Base-by-base conservation (phyloP, 129 eudicot genomes). In the Oenanthe sinensis region DNA sequence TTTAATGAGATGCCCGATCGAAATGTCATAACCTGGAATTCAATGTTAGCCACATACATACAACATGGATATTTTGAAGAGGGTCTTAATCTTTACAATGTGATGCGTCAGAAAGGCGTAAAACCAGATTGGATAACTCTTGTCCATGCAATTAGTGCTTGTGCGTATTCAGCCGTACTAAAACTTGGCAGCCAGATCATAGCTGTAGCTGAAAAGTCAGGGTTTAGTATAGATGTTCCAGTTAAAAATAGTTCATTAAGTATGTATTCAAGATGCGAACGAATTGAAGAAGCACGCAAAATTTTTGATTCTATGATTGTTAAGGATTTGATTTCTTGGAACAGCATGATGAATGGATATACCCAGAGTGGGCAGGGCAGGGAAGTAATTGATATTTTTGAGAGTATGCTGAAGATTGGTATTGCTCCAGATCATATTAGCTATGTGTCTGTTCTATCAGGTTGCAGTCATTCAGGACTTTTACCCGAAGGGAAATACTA, bases 1-100 rank as follows among this genome's bases (percentile, higher is more conserved):
- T 86, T 88, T n/a, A 76, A 88, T 79, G 74, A 77, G 78, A 88
- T 88, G 92, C 92, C 92, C 1, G 89, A 88, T 68, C 83, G 89
- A 46, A 88, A 88, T 78, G 80, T 88, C 48, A 65, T 88, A 67
- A 81, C 87, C 16, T 88, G 91, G 91, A 88, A 85, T 82, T 85
- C 89, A 22, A 88, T 88, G 89, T 52, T 88, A 74, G 74, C 79
- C 54, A 81, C 89, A 77, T 88, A 88, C 52, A 68, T 74, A 77
- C 85, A 88, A 49, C 82, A 77, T 74, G 92, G 92, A 49, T 81
- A 72, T 69, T 86, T 84, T 85, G 89, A 86, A 81, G 89, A 88
- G 42, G 88, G 88, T 71, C 73, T 88, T 19, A 86, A 86, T 50
- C 47, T 88, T 20, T 84, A 81, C 40, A 79, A 81, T 84, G 52